Percentiles rank a stretch among this genome's conserved stretches.
Conservation (phyloP, 2,329 filamentous ascomycete genomes). For the Arthrobotrys sinensis region DNA sequence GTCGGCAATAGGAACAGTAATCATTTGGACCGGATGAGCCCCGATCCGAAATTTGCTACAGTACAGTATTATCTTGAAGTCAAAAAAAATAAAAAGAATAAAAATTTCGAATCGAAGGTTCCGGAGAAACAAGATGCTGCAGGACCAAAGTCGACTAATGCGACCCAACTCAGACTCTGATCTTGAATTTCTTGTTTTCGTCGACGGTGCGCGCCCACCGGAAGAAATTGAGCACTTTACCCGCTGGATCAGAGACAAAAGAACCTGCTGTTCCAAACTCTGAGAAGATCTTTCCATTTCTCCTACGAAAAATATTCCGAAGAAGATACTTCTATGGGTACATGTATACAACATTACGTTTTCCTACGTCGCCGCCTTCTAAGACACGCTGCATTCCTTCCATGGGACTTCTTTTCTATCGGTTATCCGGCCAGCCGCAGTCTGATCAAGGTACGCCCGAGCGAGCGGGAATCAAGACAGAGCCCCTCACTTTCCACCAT, state of each 20-base stretch:
- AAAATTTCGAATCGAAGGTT: neutral
- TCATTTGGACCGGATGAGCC: neutral
- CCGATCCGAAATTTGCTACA: conserved; percentile 18
- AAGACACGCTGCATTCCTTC: neutral
- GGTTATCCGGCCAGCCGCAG: neutral
- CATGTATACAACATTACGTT: neutral
- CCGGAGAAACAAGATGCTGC: conserved; percentile 3
- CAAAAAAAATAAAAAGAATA: no score
- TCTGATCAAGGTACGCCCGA: neutral
- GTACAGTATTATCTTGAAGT: neutral
- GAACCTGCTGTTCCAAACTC: neutral
- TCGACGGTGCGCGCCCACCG: neutral
- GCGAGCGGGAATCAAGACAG: conserved; percentile 26
- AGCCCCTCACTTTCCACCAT: no score
- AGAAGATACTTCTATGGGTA: neutral
- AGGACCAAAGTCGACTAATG: neutral
- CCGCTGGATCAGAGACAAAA: conserved; percentile 6
- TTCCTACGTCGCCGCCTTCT: neutral
- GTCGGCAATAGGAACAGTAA: conserved; percentile 18
- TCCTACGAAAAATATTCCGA: conserved; percentile 4
- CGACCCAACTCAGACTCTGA: conserved; percentile 23
- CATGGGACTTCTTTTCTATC: neutral
- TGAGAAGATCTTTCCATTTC: neutral
- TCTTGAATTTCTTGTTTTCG: conserved; percentile 3
- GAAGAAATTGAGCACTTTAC: conserved; percentile 16